phyloP scores from a whole-genome alignment of 768 basidiomycete genomes.

The Cystobasidium onofrii region DNA sequence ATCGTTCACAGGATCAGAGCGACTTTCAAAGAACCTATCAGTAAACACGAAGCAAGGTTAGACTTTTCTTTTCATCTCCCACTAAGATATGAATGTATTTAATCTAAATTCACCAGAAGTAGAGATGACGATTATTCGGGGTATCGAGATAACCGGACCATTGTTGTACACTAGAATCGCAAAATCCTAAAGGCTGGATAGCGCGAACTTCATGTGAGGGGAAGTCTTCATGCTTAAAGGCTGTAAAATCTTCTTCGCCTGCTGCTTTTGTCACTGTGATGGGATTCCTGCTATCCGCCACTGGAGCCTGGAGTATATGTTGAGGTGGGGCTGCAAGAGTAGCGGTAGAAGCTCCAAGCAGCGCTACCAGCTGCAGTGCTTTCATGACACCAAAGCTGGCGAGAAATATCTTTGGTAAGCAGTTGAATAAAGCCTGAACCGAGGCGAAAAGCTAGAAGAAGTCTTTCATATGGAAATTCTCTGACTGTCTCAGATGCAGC shows the following conservation, averaged over 20 bases:
- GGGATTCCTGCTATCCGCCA: background rate
- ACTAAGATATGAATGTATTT: background rate
- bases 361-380: background rate
- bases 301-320: background rate
- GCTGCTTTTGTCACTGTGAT: background rate
- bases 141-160: constrained; percentile 40
- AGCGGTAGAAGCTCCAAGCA: background rate
- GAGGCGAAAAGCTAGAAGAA: too few relatives aligned
- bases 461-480: too few relatives aligned
- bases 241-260: background rate
- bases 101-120: constrained; percentile 12
- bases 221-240: constrained; percentile 21
- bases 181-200: constrained; percentile 22
- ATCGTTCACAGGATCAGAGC: constrained; percentile 34
- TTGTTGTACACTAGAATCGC: constrained; percentile 36
- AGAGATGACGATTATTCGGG: constrained; percentile 29
- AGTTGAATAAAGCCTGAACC: too few relatives aligned
- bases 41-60: background rate
- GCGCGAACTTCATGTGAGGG: constrained; percentile 21
- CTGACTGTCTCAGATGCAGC: background rate
- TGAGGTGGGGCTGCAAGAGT: constrained; percentile 10
- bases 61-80: background rate
- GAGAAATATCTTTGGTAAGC: too few relatives aligned
- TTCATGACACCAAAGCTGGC: background rate
- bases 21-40: constrained; percentile 33